Evolutionary conservation across 139 green algal species (phyloP).

Genomic region (Trebouxia sp.): DNA sequence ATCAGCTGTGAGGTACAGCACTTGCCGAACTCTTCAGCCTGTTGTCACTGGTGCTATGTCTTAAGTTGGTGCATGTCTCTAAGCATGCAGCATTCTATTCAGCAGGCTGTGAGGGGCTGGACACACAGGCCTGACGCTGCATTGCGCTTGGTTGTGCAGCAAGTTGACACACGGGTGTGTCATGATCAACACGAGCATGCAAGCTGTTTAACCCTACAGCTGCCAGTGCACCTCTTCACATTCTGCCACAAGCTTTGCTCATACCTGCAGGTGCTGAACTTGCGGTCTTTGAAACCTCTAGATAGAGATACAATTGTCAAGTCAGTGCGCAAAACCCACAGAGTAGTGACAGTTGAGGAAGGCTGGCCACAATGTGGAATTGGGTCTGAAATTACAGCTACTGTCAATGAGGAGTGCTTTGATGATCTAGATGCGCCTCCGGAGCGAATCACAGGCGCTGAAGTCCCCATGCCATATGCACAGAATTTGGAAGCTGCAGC

Average conservation of each 20-base stretch:
- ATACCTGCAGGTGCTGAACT: conserved; percentile 86
- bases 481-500: conserved; percentile 86
- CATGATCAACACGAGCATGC: neutral
- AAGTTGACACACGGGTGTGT: neutral
- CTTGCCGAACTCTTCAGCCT: neutral
- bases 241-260: neutral
- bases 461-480: conserved; percentile 97
- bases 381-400: conserved; percentile 74
- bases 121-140: neutral
- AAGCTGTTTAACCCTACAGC: neutral
- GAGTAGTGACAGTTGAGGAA: conserved; percentile 93
- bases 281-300: conserved; percentile 92
- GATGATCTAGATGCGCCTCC: conserved; percentile 97
- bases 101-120: neutral
- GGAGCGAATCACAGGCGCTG: conserved; percentile 86
- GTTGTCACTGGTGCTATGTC: neutral
- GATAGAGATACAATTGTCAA: conserved; percentile 86
- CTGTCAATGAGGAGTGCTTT: conserved; percentile 92
- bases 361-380: conserved; percentile 96
- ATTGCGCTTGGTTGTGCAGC: neutral
- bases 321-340: conserved; percentile 89
- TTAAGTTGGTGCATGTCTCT: neutral
- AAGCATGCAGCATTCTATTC: neutral
- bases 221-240: neutral
- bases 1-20: conserved; percentile 95